phyloP scores from a whole-genome alignment of 2,329 filamentous ascomycete species.

The Talaromyces islandicus region DNA sequence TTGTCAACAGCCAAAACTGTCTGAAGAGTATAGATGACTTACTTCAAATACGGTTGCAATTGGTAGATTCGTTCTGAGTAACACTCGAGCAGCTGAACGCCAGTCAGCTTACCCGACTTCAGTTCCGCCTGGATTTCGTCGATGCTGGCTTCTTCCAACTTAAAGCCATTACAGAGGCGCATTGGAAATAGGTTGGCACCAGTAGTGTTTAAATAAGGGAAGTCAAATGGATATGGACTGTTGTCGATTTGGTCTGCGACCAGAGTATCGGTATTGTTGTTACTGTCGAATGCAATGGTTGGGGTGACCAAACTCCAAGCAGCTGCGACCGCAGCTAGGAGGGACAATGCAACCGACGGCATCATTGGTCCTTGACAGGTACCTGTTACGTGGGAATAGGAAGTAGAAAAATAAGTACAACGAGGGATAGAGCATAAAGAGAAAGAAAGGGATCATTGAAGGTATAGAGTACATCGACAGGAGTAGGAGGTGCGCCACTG shows the following conservation, averaged over 20 bases:
- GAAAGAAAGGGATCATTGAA: neutral
- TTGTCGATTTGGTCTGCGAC: conserved; percentile 23
- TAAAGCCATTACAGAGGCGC: conserved; percentile 54
- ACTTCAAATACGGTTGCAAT: conserved; percentile 61
- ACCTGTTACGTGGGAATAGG: conserved; percentile 41
- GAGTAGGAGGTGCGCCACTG: neutral
- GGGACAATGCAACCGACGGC: neutral
- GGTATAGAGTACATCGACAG: neutral
- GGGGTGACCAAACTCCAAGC: neutral
- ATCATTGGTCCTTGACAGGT: conserved; percentile 35
- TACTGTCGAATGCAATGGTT: neutral
- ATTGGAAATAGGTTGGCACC: conserved; percentile 52
- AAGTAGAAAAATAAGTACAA: neutral
- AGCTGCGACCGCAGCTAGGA: neutral
- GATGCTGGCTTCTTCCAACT: conserved; percentile 64
- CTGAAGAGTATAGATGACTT: conserved; percentile 12
- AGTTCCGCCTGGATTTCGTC: conserved; percentile 60
- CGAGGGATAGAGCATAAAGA: neutral
- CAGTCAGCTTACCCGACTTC: conserved; percentile 49
- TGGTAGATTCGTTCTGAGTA: conserved; percentile 58
- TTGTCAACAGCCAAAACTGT: neutral
- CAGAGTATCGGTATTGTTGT: neutral
- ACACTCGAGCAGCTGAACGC: conserved; percentile 54
- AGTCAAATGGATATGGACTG: conserved; percentile 30
- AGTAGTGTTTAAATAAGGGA: conserved; percentile 30